Base-by-base conservation (phyloP, 1,284 basidiomycete genomes). In the Boletus smithii region DNA sequence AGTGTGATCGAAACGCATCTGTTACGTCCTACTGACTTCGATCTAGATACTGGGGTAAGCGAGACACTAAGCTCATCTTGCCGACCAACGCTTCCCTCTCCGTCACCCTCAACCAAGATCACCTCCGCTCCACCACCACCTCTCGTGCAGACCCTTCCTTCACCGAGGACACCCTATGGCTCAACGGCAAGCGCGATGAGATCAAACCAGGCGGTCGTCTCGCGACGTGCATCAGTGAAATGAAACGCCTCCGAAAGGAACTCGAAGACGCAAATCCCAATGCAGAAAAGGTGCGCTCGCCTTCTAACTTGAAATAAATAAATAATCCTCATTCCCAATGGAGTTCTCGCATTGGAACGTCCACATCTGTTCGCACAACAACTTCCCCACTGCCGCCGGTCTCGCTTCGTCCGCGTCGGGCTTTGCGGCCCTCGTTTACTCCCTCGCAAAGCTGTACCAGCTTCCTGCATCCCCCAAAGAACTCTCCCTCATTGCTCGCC, bases 371-470 rank as follows among this genome's bases (percentile, higher is more conserved):
- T 98, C 95, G 9, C 87, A 85, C 73, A 99, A 99, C 81, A 99
- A 99, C 76, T 99, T 99, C 77, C 95, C 95, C 20, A 99, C 95
- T 5, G 97, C 97, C 8, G 97, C 95, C 0, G 97, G 95, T 10
- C 85, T 99, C 31, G 95, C 97, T 0, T 98, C 95, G 0, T 97
- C 94, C 24, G 95, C 97, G 0, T 93, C 95, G 0, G 95, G 95
- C 11, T 95, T 99, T 57, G 95, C 97, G 1, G 97, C 95, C 0
- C 85, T 99, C 33, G 90, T 94, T 40, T 79, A 87, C 8, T 97
- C 95, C 39, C 81, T 99, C 35, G 85, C 93, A 0, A 76, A 83
- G 8, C 85, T 99, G 50, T 99, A 95, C 74, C 63, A 76, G 22
- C 87, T 99, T 94, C 48, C 86, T 82, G 34, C 76, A 70, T 18